These are phyloP conservation scores for Volvox carteri DNA, from an alignment of 163 green algal genomes.

Conservation along the genomic window DNA sequence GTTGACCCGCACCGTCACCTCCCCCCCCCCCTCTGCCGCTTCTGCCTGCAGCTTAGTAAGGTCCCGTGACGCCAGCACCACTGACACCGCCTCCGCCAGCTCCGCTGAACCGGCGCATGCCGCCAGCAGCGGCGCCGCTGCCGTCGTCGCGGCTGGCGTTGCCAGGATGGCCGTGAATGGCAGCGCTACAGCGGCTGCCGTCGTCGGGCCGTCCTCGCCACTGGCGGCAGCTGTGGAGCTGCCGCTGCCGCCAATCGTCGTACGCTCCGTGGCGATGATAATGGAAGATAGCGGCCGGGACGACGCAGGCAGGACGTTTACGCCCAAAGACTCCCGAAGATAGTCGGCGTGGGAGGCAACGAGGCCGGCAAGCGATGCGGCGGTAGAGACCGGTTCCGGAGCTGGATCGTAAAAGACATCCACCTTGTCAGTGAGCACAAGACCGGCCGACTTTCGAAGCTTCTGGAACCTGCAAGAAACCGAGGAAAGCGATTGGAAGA, in stretches of 20 bases:
- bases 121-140: conserved; percentile 2
- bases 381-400: background rate
- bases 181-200: background rate
- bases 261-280: conserved; percentile 74
- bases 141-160: conserved; percentile 42
- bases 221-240: background rate
- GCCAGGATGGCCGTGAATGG: conserved; percentile 58
- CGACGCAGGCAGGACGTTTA: conserved; percentile 58
- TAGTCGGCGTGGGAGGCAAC: conserved; percentile 62
- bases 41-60: conserved; percentile 39
- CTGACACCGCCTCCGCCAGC: conserved; percentile 59
- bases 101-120: conserved; percentile 39
- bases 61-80: conserved; percentile 55
- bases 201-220: conserved; percentile 5
- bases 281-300: conserved; percentile 58
- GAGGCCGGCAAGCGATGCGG: conserved; percentile 3
- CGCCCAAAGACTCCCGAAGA: conserved; percentile 69
- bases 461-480: conserved; percentile 90
- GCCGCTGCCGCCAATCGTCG: conserved; percentile 59
- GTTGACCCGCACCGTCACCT: conserved; percentile 40
- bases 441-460: conserved; percentile 93
- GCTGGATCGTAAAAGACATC: conserved; percentile 76
- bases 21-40: background rate
- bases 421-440: conserved; percentile 82
- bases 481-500: no score